A percentile compares a stretch with the other conserved stretches of the same genome.
phyloP scores from a whole-genome alignment of 148 eudicot species.

The Drosera capensis region DNA sequence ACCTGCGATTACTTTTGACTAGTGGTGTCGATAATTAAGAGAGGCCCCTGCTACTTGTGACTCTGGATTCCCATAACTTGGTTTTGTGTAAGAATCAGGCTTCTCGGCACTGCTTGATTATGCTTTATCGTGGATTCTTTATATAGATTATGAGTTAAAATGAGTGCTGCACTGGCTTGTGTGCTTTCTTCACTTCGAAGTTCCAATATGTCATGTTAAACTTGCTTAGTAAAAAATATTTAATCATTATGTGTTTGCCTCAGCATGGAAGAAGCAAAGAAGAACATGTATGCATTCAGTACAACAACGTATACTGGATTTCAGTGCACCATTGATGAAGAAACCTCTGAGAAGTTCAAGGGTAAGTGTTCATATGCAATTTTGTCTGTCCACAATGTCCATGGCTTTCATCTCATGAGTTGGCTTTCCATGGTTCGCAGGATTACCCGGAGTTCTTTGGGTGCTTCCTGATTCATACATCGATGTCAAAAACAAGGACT shows the following conservation, averaged over 20 bases:
- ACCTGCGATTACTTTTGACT: no score
- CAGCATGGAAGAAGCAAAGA: constrained; percentile 97
- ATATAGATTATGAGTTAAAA: no score
- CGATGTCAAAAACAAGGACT: constrained; percentile 91
- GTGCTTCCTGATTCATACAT: constrained; percentile 90
- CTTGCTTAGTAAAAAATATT: neutral
- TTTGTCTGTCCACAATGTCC: neutral
- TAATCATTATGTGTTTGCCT: neutral
- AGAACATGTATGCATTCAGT: constrained; percentile 95
- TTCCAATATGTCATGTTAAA: neutral
- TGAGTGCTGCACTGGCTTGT: no score
- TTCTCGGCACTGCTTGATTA: no score
- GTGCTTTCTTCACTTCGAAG: neutral
- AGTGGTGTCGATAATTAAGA: no score
- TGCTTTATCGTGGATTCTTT: no score
- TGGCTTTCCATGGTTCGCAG: constrained; percentile 22
- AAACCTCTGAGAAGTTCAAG: constrained; percentile 89
- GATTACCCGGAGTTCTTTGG: constrained; percentile 93
- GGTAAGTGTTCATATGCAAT: constrained; percentile 17
- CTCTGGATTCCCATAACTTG: no score
- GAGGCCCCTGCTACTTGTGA: no score
- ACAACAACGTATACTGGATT: constrained; percentile 96
- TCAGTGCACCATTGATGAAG: constrained; percentile 92
- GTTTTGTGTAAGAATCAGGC: no score
- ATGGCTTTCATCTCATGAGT: neutral